These are phyloP conservation scores for Thuja plicata DNA, from an alignment of 83 land plant species.

Conservation along the genomic window DNA sequence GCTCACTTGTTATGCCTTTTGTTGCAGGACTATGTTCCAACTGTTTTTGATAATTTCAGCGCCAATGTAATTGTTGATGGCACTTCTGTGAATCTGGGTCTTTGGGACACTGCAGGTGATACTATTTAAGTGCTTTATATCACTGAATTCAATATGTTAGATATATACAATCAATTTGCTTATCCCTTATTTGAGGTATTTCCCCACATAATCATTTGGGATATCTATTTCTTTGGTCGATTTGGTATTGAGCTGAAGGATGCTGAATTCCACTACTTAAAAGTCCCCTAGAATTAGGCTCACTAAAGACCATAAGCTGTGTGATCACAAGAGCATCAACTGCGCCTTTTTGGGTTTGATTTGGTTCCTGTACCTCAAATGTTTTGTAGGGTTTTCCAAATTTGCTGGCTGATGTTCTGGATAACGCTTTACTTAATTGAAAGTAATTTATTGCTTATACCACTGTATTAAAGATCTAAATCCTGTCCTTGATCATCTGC, in stretches of 20 bases:
- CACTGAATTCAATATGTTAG: neutral
- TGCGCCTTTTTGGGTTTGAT: neutral
- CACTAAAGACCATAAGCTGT: neutral
- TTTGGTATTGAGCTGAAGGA: neutral
- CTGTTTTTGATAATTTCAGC: constrained; percentile 80
- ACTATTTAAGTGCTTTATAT: neutral
- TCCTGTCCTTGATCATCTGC: neutral
- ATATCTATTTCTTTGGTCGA: neutral
- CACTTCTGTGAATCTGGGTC: constrained; percentile 54
- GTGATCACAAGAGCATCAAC: neutral
- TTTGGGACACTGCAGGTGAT: constrained; percentile 81
- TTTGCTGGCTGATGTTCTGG: neutral
- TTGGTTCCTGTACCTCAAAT: neutral
- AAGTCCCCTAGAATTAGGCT: neutral
- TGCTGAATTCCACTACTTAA: neutral
- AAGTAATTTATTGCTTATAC: neutral
- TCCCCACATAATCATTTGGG: neutral
- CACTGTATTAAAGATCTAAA: neutral
- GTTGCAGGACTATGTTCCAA: constrained; percentile 73
- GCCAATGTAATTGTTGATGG: constrained; percentile 75
- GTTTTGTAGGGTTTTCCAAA: neutral
- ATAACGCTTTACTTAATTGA: neutral
- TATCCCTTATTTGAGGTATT: neutral
- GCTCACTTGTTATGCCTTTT: constrained; percentile 1
- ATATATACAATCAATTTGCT: neutral